These are phyloP conservation scores for Borovskyia barvae DNA, from an alignment of 208 protist genomes.

Conservation along the genomic window DNA sequence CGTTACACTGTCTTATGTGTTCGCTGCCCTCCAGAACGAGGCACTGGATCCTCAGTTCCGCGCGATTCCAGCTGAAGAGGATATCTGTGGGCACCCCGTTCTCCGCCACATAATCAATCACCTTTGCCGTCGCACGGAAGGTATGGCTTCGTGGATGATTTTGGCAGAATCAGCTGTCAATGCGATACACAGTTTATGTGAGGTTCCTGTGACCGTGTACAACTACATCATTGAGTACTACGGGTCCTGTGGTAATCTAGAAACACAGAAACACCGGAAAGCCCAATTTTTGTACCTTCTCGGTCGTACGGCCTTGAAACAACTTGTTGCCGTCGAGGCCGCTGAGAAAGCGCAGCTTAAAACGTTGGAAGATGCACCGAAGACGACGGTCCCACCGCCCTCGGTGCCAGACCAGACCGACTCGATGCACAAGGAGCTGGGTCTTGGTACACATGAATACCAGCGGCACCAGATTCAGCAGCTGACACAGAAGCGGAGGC, in stretches of 20 bases:
- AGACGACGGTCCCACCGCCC: background rate
- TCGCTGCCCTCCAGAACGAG: constrained; percentile 71
- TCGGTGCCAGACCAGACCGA: constrained; percentile 32
- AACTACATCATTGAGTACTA: constrained; percentile 79
- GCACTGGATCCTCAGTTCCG: constrained; percentile 65
- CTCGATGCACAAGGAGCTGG: constrained; percentile 87
- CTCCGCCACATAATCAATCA: constrained; percentile 74
- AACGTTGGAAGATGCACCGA: constrained; percentile 50
- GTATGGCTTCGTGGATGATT: constrained; percentile 76
- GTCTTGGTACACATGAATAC: constrained; percentile 76
- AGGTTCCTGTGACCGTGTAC: constrained; percentile 70
- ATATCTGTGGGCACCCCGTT: constrained; percentile 49
- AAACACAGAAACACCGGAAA: constrained; percentile 31
- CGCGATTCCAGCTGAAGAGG: constrained; percentile 46
- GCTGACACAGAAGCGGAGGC: constrained; percentile 57
- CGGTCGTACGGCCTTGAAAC: constrained; percentile 80
- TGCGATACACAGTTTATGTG: constrained; percentile 73
- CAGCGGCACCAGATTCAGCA: constrained; percentile 84
- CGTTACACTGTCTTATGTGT: constrained; percentile 77
- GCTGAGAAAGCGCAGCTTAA: constrained; percentile 76
- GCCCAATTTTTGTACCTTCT: constrained; percentile 79
- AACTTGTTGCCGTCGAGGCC: constrained; percentile 82
- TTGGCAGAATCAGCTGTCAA: constrained; percentile 71
- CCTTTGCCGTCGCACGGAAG: constrained; percentile 74
- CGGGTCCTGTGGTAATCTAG: background rate